Percentiles rank a stretch among this genome's conserved stretches.
Evolutionary conservation across 2,329 filamentous ascomycete genomes (phyloP).

Genomic region (Paracorniculantispora psalliotae): DNA sequence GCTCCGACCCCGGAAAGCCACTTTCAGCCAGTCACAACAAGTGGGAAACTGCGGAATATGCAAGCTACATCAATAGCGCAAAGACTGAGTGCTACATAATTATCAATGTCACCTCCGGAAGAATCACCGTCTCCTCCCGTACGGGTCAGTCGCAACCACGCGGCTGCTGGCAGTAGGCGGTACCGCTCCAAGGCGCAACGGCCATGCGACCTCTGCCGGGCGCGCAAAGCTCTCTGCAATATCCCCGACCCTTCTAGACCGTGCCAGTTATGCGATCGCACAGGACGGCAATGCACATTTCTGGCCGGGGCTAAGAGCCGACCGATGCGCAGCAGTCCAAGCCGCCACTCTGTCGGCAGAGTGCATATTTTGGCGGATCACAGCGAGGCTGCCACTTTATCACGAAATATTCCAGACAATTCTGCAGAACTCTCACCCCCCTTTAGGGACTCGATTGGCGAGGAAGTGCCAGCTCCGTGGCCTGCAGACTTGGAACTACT

Average conservation of each 20-base stretch:
- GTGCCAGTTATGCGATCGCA: slow-evolving; percentile 22
- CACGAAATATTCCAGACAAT: neutral
- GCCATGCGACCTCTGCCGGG: slow-evolving; percentile 20
- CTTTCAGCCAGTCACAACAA: neutral
- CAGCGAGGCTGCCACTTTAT: neutral
- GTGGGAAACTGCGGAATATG: neutral
- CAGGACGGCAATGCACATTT: slow-evolving; percentile 22
- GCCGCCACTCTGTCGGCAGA: neutral
- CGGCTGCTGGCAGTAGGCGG: slow-evolving; percentile 9
- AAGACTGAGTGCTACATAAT: neutral
- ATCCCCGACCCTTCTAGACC: slow-evolving; percentile 22
- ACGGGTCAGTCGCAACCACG: neutral
- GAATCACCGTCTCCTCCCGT: neutral
- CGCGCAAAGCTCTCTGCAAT: slow-evolving; percentile 24
- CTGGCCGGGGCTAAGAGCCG: slow-evolving; percentile 9
- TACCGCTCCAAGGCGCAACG: slow-evolving; percentile 21
- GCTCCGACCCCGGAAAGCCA: slow-evolving; percentile 6
- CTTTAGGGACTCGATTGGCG: neutral
- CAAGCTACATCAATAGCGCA: neutral
- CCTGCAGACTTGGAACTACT: neutral
- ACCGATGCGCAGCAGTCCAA: neutral
- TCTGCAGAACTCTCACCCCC: neutral
- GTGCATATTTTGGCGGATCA: neutral
- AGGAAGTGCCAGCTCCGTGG: neutral
- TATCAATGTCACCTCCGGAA: neutral